Base-by-base conservation (phyloP, 2,329 filamentous ascomycete genomes). In the Akanthomyces muscarius region DNA sequence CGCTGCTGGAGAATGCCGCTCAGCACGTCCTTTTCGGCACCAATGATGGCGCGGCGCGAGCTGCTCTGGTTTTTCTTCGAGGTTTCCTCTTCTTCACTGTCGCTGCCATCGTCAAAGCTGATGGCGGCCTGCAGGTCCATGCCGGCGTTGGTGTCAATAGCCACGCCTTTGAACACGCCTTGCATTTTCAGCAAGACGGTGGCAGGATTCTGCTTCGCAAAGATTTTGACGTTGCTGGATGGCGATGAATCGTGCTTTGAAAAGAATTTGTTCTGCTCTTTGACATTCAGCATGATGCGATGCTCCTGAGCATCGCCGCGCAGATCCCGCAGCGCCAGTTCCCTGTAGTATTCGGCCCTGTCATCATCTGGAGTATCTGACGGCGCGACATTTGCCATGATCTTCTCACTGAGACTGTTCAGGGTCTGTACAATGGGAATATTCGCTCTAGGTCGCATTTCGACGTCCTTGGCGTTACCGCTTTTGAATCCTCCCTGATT, bases 391-490 rank as follows among this genome's bases (percentile, higher is more conserved):
- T 93, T 90, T 54, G 89, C 89, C 83, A 99, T 89, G 73, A 99
- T 90, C 76, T 96, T 97, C 74, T 95, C 92, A 69, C 92, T 97
- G 62, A 98, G 83, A 65, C 85, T 91, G 73, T 99, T 99, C 62
- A 99, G 80, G 0, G 91, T 92, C 65, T 89, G 87, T 66, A 98
- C 89, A 65, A 98, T 96, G 13, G 92, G 93, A 2, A 95, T 88
- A 71, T 95, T 94, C 52, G 85, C 79, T 13, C 87, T 83, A 2
- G 92, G 92, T 41, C 91, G 85, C 92, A 98, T 97, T 67, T 96
- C 95, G 42, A 90, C 78, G 72, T 98, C 92, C 62, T 94, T 92
- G 59, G 89, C 83, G 73, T 99, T 98, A 56, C 95, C 95, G 65
- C 83, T 78, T 69, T 84, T 88, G 70, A 89, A 86, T 60, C 93